Evolutionary conservation across 176 grass and related monocot genomes (phyloP).

Genomic region (Elymus sibiricus): DNA sequence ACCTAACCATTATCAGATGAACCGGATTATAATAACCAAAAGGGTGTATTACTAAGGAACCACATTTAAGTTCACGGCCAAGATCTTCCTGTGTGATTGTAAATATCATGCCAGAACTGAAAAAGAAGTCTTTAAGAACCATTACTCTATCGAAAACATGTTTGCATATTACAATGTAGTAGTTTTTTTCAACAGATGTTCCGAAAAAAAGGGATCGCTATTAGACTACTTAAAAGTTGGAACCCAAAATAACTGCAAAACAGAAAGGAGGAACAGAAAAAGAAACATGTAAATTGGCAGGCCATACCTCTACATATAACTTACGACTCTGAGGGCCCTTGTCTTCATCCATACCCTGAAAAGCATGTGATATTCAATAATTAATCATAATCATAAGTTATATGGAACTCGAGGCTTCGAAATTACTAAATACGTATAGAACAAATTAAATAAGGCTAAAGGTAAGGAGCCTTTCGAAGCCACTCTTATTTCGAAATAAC

Average conservation of each 20-base stretch:
- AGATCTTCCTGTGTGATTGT: background rate
- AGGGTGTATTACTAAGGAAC: background rate
- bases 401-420: background rate
- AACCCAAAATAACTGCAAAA: background rate
- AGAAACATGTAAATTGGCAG: conserved; percentile 1
- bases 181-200: background rate
- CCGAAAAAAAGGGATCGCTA: background rate
- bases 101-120: background rate
- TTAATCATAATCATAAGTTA: background rate
- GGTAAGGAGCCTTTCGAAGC: background rate
- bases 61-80: background rate
- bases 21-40: background rate
- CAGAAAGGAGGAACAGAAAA: background rate
- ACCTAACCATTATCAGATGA: background rate
- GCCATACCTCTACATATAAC: conserved; percentile 71
- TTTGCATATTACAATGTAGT: conserved; percentile 2
- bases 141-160: background rate
- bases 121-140: background rate
- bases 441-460: conserved; percentile 1
- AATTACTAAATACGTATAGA: background rate
- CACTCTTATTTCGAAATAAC: background rate
- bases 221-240: background rate
- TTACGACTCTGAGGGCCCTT: conserved; percentile 82
- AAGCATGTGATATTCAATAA: background rate
- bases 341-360: conserved; percentile 84